phyloP scores from a whole-genome alignment of 352 stramenopile genomes.

The Saprolegnia parasitica region DNA sequence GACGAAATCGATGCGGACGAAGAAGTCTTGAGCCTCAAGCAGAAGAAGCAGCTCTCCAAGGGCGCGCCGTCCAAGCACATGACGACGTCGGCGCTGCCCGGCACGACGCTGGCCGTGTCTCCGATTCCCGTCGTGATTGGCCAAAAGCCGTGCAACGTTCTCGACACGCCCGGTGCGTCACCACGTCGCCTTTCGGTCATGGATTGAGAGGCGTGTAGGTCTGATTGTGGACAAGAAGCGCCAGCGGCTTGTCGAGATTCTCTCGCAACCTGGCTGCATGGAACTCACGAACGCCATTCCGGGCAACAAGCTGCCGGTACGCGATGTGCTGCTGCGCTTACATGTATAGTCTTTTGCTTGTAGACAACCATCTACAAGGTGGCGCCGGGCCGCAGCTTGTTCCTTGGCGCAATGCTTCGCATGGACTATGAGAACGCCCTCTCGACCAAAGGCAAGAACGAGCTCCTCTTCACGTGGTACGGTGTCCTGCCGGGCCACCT shows the following conservation, averaged over 20 bases:
- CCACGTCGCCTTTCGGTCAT: background rate
- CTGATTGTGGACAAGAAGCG: slow-evolving; percentile 72
- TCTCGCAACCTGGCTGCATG: slow-evolving; percentile 56
- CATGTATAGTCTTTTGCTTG: background rate
- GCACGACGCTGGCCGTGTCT: slow-evolving; percentile 85
- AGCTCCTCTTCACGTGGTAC: slow-evolving; percentile 74
- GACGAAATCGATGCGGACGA: slow-evolving; percentile 28
- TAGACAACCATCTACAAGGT: slow-evolving; percentile 70
- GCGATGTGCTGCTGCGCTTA: slow-evolving; percentile 12
- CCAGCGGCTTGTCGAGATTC: slow-evolving; percentile 72
- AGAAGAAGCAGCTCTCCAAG: slow-evolving; percentile 50
- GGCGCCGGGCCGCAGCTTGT: slow-evolving; percentile 61
- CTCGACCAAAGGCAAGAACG: slow-evolving; percentile 26
- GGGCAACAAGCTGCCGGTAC: slow-evolving; percentile 62
- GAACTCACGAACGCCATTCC: slow-evolving; percentile 76
- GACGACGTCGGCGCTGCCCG: slow-evolving; percentile 87
- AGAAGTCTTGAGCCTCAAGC: slow-evolving; percentile 44
- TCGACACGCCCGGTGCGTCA: slow-evolving; percentile 57
- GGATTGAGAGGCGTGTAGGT: background rate
- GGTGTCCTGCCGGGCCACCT: slow-evolving; percentile 79
- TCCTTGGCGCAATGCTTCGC: slow-evolving; percentile 63
- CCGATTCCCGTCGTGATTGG: slow-evolving; percentile 70
- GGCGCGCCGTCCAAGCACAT: slow-evolving; percentile 55
- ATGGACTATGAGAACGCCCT: slow-evolving; percentile 60
- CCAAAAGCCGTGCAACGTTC: slow-evolving; percentile 77